Conservation (phyloP, 2,329 filamentous ascomycete genomes). For the Cladophialophora psammophila region DNA sequence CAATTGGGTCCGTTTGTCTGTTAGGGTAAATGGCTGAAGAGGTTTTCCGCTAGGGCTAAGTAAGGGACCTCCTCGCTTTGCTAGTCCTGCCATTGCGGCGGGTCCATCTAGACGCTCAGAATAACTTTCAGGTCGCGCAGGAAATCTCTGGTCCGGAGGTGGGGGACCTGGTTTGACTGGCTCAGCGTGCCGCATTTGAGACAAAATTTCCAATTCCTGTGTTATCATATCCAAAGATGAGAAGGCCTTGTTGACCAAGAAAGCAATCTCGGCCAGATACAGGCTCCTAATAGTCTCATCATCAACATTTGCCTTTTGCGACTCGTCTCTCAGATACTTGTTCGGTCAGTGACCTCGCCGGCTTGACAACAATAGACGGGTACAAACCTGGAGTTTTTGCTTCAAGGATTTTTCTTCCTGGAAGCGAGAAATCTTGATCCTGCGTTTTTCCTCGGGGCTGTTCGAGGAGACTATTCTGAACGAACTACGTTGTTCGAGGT, state of each 20-base stretch:
- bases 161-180: conserved; percentile 48
- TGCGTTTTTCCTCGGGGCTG: conserved; percentile 73
- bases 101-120: conserved; percentile 77
- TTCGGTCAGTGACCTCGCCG: conserved; percentile 19
- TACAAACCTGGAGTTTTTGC: conserved; percentile 74
- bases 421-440: conserved; percentile 86
- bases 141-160: conserved; percentile 44
- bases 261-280: conserved; percentile 76
- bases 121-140: conserved; percentile 55
- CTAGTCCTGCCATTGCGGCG: conserved; percentile 58
- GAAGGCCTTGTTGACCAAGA: conserved; percentile 80
- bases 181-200: conserved; percentile 69
- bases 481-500: conserved; percentile 72
- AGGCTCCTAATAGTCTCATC: conserved; percentile 83
- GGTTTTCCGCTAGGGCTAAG: conserved; percentile 82
- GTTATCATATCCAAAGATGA: conserved; percentile 86
- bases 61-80: conserved; percentile 70
- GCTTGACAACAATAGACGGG: conserved; percentile 44
- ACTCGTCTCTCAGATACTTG: conserved; percentile 33
- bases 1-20: conserved; percentile 77
- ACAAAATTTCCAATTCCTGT: conserved; percentile 82
- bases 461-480: conserved; percentile 75
- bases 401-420: conserved; percentile 85
- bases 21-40: conserved; percentile 86
- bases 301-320: conserved; percentile 57